A percentile compares a stretch with the other conserved stretches of the same genome.
Evolutionary conservation across 805 yeast species (phyloP).

Genomic region (Naumovozyma castellii): DNA sequence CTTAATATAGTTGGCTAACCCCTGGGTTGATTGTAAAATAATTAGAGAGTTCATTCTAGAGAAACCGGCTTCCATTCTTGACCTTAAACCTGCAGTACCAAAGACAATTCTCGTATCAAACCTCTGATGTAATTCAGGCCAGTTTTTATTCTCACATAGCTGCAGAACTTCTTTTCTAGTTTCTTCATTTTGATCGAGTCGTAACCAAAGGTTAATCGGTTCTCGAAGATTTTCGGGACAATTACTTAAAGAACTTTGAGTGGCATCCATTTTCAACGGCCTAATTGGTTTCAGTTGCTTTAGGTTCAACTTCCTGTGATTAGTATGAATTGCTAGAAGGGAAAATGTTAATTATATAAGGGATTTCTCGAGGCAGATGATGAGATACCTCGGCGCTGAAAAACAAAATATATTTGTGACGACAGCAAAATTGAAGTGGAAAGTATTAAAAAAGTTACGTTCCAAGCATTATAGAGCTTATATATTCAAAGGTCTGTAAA

Average conservation of each 20-base stretch:
- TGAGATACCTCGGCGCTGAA: no score
- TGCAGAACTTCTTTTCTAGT: constrained; percentile 48
- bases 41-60: constrained; percentile 83
- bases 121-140: constrained; percentile 40
- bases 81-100: constrained; percentile 90
- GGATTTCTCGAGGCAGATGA: no score
- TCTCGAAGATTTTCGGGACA: constrained; percentile 12
- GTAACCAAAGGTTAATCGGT: constrained; percentile 19
- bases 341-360: no score
- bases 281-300: no score
- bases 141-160: constrained; percentile 33
- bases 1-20: constrained; percentile 46
- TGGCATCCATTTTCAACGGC: no score
- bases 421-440: no score
- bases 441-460: no score
- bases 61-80: constrained; percentile 86
- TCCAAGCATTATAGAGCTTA: no score
- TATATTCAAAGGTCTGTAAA: background rate
- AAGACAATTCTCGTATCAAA: constrained; percentile 58
- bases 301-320: no score
- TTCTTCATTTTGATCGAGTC: constrained; percentile 29
- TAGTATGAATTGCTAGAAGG: no score
- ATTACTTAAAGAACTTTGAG: no score
- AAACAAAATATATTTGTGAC: no score
- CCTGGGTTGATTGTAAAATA: constrained; percentile 83